phyloP scores from a whole-genome alignment of 306 rosid species.

The Pterocarpus macrocarpus region DNA sequence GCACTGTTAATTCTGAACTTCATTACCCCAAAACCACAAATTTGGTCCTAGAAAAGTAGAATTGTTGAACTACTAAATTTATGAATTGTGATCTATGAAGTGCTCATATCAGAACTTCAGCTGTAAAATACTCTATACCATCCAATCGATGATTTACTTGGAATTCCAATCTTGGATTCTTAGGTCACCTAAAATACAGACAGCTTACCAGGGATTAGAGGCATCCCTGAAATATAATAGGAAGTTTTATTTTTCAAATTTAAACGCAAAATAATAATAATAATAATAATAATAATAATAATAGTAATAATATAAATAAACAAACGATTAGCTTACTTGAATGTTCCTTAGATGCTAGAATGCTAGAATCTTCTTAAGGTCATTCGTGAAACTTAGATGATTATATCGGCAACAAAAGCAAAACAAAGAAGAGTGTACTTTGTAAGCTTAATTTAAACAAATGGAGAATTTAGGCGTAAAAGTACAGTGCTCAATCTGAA shows the following conservation, averaged over 20 bases:
- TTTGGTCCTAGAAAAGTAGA: too few species aligned
- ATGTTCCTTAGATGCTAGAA: neutral
- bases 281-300: too few species aligned
- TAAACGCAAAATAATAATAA: neutral
- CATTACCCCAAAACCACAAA: neutral
- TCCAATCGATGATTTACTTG: neutral
- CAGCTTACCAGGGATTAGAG: conserved; percentile 2
- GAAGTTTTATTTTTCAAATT: neutral
- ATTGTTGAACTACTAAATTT: conserved; percentile 1
- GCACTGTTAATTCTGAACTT: neutral
- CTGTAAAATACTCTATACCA: neutral
- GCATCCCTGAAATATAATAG: neutral
- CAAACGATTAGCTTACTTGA: neutral
- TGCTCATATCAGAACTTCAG: conserved; percentile 12
- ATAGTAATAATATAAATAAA: neutral
- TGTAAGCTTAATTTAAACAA: too few species aligned
- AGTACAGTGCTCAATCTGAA: neutral
- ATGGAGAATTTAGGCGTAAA: too few species aligned
- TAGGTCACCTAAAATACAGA: neutral
- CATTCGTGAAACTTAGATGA: neutral
- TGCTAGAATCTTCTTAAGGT: neutral
- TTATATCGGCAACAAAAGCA: too few species aligned
- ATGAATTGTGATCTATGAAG: neutral
- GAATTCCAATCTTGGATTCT: neutral
- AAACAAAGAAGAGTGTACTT: too few species aligned